phyloP scores from a whole-genome alignment of 2,329 filamentous ascomycete species.

The Aspergillus eucalypticola region DNA sequence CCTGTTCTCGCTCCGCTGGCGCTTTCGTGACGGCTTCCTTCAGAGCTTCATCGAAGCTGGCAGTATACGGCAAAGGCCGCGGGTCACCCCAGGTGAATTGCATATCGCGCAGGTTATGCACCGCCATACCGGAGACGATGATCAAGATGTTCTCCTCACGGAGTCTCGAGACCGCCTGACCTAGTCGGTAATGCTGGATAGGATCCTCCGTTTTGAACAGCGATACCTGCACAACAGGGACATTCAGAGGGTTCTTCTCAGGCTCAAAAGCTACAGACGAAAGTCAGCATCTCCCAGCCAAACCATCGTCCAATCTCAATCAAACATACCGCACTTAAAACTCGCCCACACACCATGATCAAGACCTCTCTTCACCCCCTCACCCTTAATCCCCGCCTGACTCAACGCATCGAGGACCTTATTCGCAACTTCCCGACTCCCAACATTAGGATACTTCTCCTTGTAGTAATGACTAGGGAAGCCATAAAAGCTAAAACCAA shows the following conservation, averaged over 20 bases:
- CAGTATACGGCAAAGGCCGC: slow-evolving; percentile 57
- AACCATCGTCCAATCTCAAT: neutral
- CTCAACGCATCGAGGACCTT: slow-evolving; percentile 59
- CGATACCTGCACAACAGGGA: slow-evolving; percentile 72
- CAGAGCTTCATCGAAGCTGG: slow-evolving; percentile 67
- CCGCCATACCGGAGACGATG: slow-evolving; percentile 72
- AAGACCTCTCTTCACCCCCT: slow-evolving; percentile 63
- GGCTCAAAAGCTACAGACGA: slow-evolving; percentile 58
- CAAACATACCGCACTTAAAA: slow-evolving; percentile 56
- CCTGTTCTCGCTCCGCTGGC: slow-evolving; percentile 45
- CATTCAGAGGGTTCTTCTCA: slow-evolving; percentile 60
- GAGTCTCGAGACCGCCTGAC: slow-evolving; percentile 64
- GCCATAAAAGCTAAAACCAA: slow-evolving; percentile 60
- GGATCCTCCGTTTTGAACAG: slow-evolving; percentile 67
- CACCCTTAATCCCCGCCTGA: slow-evolving; percentile 59
- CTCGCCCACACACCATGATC: slow-evolving; percentile 76
- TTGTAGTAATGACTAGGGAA: slow-evolving; percentile 71
- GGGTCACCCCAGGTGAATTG: slow-evolving; percentile 48
- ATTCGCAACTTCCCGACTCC: slow-evolving; percentile 60
- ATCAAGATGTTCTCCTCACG: slow-evolving; percentile 68
- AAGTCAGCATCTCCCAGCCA: neutral
- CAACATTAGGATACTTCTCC: slow-evolving; percentile 65
- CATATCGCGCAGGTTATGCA: slow-evolving; percentile 66
- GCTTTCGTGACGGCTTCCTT: slow-evolving; percentile 61
- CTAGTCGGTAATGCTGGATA: slow-evolving; percentile 66